Conservation (phyloP, 352 stramenopile species). For the Globisporangium alternatum region DNA sequence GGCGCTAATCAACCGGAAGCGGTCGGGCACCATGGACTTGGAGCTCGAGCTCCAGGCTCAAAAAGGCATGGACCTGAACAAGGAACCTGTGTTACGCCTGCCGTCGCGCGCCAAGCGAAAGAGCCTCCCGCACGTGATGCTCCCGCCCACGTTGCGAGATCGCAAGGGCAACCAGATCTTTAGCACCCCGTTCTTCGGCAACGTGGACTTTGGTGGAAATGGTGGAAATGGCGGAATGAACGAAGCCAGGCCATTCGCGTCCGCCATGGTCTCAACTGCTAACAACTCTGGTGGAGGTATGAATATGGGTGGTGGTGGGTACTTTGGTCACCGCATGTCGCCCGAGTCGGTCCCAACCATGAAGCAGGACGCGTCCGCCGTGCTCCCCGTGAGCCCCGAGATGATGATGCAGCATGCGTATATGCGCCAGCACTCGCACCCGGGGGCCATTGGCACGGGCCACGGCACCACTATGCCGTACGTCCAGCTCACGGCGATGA, state of each 20-base stretch:
- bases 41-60: conserved; percentile 16
- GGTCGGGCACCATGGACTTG: conserved; percentile 17
- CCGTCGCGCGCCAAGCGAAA: conserved; percentile 38
- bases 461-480: background rate
- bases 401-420: conserved; percentile 27
- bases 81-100: conserved; percentile 23
- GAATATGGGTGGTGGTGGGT: background rate
- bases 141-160: conserved; percentile 16
- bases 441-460: conserved; percentile 6
- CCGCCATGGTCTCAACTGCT: background rate
- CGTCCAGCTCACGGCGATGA: conserved; percentile 11
- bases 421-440: conserved; percentile 23
- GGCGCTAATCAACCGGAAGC: conserved; percentile 12
- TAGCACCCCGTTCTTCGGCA: conserved; percentile 27
- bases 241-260: conserved; percentile 22
- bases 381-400: conserved; percentile 30
- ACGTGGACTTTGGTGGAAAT: conserved; percentile 8
- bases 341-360: conserved; percentile 4
- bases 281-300: background rate
- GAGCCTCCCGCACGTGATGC: conserved; percentile 39
- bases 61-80: conserved; percentile 18
- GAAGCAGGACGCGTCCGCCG: conserved; percentile 30
- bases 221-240: conserved; percentile 9
- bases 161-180: conserved; percentile 38
- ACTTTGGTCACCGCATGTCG: conserved; percentile 10